phyloP scores from a whole-genome alignment of 768 basidiomycete genomes.

The Xerocomus spinulosus region DNA sequence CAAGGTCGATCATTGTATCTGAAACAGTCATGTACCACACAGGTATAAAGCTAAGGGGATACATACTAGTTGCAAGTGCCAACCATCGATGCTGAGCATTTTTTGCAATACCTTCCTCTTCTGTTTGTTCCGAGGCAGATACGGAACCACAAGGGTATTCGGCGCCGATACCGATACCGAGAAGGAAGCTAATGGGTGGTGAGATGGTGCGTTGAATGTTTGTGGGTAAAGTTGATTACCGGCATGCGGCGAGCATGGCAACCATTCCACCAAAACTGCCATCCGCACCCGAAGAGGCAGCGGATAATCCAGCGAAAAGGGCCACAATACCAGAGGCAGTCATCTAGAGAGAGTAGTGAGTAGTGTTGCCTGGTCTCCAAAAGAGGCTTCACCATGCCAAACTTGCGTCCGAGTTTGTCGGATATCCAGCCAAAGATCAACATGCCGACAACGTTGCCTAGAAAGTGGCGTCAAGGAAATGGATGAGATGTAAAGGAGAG shows the following conservation, averaged over 20 bases:
- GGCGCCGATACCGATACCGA: slow-evolving; percentile 85
- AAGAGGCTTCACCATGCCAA: slow-evolving; percentile 65
- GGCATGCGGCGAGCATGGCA: slow-evolving; percentile 73
- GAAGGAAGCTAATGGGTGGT: slow-evolving; percentile 55
- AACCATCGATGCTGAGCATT: slow-evolving; percentile 84
- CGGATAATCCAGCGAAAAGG: slow-evolving; percentile 78
- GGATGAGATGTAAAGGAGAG: slow-evolving; percentile 58
- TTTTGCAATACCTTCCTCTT: slow-evolving; percentile 73
- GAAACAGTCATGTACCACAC: neutral
- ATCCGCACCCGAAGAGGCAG: slow-evolving; percentile 76
- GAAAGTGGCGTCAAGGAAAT: slow-evolving; percentile 59
- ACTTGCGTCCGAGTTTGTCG: slow-evolving; percentile 83
- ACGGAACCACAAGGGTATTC: slow-evolving; percentile 91
- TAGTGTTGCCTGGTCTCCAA: neutral
- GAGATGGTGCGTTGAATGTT: neutral
- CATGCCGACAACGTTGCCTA: slow-evolving; percentile 86
- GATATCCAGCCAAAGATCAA: slow-evolving; percentile 75
- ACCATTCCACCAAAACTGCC: slow-evolving; percentile 66
- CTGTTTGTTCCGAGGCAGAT: slow-evolving; percentile 85
- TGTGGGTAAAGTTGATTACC: slow-evolving; percentile 38
- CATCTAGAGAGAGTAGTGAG: slow-evolving; percentile 47
- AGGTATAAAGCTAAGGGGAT: neutral
- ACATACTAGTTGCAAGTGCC: slow-evolving; percentile 80
- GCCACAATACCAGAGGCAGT: slow-evolving; percentile 78
- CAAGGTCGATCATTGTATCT: slow-evolving; percentile 85